Evolutionary conservation across 176 grass and related monocot genomes (phyloP).

Genomic region (Aechmea fasciata): DNA sequence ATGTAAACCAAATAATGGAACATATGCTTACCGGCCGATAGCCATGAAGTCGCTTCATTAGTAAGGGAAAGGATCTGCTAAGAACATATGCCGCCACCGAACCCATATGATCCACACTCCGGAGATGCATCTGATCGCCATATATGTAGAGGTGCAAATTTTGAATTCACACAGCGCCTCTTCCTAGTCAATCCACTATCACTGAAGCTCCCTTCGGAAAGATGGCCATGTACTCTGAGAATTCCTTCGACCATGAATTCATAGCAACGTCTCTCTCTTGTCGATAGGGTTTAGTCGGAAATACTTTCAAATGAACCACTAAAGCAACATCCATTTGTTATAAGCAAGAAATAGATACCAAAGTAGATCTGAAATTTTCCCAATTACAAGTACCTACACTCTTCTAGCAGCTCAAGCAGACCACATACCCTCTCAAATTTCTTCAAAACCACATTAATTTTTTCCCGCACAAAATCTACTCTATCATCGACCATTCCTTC

Average conservation of each 20-base stretch:
- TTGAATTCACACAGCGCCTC: slow-evolving; percentile 30
- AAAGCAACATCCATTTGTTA: too few species aligned
- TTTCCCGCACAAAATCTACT: too few species aligned
- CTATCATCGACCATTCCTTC: background rate
- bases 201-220: slow-evolving; percentile 62
- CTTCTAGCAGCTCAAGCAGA: slow-evolving; percentile 6
- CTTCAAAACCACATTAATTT: slow-evolving; percentile 2
- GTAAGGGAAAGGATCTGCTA: slow-evolving; percentile 15
- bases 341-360: too few species aligned
- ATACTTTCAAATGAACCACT: too few species aligned
- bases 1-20: background rate
- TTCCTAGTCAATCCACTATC: slow-evolving; percentile 64
- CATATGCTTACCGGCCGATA: background rate
- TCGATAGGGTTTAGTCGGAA: too few species aligned
- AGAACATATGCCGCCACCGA: slow-evolving; percentile 45
- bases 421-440: slow-evolving; percentile 3
- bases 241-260: slow-evolving; percentile 64
- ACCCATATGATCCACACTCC: slow-evolving; percentile 25
- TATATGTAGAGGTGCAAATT: background rate
- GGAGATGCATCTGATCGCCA: slow-evolving; percentile 2
- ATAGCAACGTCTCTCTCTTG: too few species aligned
- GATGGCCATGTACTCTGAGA: slow-evolving; percentile 51
- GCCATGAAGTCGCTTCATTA: background rate
- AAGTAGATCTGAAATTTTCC: background rate
- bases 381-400: slow-evolving; percentile 12